phyloP scores from a whole-genome alignment of 176 grass and related monocot genomes.

The Hordeum marinum region DNA sequence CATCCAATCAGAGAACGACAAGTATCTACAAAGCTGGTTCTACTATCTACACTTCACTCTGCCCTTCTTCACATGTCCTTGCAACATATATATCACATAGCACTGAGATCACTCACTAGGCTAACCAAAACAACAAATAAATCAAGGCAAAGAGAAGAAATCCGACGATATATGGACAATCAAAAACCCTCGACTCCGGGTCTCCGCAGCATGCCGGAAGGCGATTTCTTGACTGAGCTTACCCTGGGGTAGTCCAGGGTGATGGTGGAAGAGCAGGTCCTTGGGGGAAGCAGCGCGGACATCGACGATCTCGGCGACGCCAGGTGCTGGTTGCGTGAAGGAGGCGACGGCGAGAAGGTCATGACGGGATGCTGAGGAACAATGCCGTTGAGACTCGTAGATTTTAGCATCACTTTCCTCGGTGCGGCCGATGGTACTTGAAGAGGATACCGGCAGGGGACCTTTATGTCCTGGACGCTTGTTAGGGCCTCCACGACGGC shows the following conservation, averaged over 20 bases:
- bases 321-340: slow-evolving; percentile 21
- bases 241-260: slow-evolving; percentile 60
- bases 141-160: slow-evolving; percentile 30
- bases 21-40: slow-evolving; percentile 75
- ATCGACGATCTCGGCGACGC: slow-evolving; percentile 52
- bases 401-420: slow-evolving; percentile 88
- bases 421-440: slow-evolving; percentile 67
- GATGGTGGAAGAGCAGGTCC: slow-evolving; percentile 48
- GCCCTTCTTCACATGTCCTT: slow-evolving; percentile 32
- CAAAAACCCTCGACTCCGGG: slow-evolving; percentile 81
- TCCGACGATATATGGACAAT: slow-evolving; percentile 61
- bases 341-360: slow-evolving; percentile 59
- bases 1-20: slow-evolving; percentile 32
- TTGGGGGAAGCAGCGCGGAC: slow-evolving; percentile 48
- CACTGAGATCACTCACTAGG: slow-evolving; percentile 31
- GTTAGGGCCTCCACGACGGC: slow-evolving; percentile 56
- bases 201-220: slow-evolving; percentile 35
- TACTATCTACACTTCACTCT: slow-evolving; percentile 74
- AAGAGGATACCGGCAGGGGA: slow-evolving; percentile 66
- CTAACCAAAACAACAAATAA: slow-evolving; percentile 55
- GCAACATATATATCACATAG: slow-evolving; percentile 28
- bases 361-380: slow-evolving; percentile 36
- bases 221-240: slow-evolving; percentile 45
- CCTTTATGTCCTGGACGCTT: slow-evolving; percentile 83
- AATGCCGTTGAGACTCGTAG: slow-evolving; percentile 78